Percentiles rank a stretch among this genome's conserved stretches.
These are phyloP conservation scores for Aspergillus piperis DNA, from an alignment of 2,329 filamentous ascomycete species.

Conservation along the genomic window DNA sequence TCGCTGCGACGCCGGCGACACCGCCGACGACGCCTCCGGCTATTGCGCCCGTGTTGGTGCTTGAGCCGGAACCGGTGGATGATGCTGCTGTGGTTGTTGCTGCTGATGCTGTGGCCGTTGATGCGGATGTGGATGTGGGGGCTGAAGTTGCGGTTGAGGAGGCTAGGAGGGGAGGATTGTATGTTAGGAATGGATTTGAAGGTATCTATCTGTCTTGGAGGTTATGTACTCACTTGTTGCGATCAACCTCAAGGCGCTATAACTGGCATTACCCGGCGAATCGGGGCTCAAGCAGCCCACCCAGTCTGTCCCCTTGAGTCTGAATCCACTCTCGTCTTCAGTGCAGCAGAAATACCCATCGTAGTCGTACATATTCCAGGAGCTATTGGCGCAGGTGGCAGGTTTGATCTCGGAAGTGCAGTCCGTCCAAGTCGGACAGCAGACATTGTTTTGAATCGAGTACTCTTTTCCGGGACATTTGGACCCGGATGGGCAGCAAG, in stretches of 20 bases:
- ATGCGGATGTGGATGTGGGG: not conserved
- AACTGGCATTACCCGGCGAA: not conserved
- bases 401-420: constrained; percentile 1
- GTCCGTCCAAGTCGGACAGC: constrained; percentile 7
- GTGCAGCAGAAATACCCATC: constrained; percentile 6
- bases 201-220: not conserved
- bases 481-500: constrained; percentile 3
- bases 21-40: constrained; percentile 8
- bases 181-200: not conserved
- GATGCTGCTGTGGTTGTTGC: not conserved
- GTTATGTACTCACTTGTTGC: not conserved
- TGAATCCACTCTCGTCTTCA: not conserved
- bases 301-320: not conserved
- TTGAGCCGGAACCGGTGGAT: not conserved
- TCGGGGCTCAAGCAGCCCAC: not conserved
- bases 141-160: not conserved
- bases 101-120: not conserved
- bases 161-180: not conserved
- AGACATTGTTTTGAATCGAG: constrained; percentile 3
- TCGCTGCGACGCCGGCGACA: not conserved
- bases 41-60: constrained; percentile 4
- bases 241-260: not conserved
- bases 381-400: not conserved
- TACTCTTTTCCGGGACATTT: not conserved
- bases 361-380: constrained; percentile 7